Conservation (phyloP, 257 asterid genomes). For the Coffea eugenioides region DNA sequence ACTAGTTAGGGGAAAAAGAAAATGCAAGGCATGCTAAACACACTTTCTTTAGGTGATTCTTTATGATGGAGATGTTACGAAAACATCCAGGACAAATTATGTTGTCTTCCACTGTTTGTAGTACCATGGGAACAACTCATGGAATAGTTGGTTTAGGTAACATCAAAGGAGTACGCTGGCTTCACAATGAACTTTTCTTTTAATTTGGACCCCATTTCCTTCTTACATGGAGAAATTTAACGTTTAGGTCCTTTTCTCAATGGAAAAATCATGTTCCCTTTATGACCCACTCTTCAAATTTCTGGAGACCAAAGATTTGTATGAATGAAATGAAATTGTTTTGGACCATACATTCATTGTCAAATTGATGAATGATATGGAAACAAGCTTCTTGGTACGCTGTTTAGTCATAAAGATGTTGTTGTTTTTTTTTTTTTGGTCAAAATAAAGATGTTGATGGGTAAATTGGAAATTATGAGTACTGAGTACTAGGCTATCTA, state of each 20-base stretch:
- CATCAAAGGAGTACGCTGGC: neutral
- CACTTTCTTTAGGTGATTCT: neutral
- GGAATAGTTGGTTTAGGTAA: neutral
- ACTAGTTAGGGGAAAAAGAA: neutral
- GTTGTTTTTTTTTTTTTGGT: no score
- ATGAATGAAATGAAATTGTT: neutral
- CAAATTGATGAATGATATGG: no score
- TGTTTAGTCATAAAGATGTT: no score
- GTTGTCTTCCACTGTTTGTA: constrained; percentile 1
- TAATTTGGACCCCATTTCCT: neutral
- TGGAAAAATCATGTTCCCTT: neutral
- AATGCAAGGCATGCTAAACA: constrained; percentile 6
- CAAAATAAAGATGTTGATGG: no score
- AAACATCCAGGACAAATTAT: constrained; percentile 12
- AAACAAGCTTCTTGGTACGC: no score
- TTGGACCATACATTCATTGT: no score
- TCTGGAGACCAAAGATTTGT: neutral
- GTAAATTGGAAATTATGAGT: no score
- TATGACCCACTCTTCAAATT: constrained; percentile 6
- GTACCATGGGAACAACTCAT: neutral
- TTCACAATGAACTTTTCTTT: neutral
- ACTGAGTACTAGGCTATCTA: no score
- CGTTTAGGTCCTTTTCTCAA: neutral
- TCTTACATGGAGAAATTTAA: neutral
- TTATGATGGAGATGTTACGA: neutral